A percentile compares a stretch with the other conserved stretches of the same genome.
Evolutionary conservation across 257 asterid species (phyloP).

Genomic region (Sherardia arvensis): DNA sequence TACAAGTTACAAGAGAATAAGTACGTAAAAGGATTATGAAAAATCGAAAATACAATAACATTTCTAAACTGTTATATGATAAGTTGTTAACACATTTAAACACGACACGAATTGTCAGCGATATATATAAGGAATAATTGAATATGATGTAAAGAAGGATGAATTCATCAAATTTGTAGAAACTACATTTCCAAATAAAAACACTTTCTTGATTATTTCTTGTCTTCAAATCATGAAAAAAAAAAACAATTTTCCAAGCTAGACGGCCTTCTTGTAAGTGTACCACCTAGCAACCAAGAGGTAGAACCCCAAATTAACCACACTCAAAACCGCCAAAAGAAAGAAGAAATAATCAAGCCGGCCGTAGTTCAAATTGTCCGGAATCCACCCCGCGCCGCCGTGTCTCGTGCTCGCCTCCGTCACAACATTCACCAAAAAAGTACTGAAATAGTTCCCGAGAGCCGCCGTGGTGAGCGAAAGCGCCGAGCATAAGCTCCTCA

Average conservation of each 20-base stretch:
- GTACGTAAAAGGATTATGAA: too few species aligned
- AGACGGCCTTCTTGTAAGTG: slow-evolving; percentile 23
- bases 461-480: slow-evolving; percentile 51
- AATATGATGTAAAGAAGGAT: not conserved
- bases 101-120: not conserved
- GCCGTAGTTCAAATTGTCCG: slow-evolving; percentile 55
- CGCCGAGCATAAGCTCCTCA: slow-evolving; percentile 56
- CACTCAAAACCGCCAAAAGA: slow-evolving; percentile 54
- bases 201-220: not conserved
- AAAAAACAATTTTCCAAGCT: not conserved
- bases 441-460: slow-evolving; percentile 48
- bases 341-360: slow-evolving; percentile 46
- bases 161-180: not conserved
- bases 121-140: too few species aligned
- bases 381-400: slow-evolving; percentile 56
- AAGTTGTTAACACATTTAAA: too few species aligned
- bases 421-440: slow-evolving; percentile 38
- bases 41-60: too few species aligned
- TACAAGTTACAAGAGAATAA: too few species aligned
- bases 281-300: slow-evolving; percentile 38
- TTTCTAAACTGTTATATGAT: too few species aligned
- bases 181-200: not conserved
- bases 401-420: slow-evolving; percentile 33
- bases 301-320: slow-evolving; percentile 38
- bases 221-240: not conserved